Evolutionary conservation across 1,139 yeast genomes (phyloP).

Genomic region (Pichia sp.): DNA sequence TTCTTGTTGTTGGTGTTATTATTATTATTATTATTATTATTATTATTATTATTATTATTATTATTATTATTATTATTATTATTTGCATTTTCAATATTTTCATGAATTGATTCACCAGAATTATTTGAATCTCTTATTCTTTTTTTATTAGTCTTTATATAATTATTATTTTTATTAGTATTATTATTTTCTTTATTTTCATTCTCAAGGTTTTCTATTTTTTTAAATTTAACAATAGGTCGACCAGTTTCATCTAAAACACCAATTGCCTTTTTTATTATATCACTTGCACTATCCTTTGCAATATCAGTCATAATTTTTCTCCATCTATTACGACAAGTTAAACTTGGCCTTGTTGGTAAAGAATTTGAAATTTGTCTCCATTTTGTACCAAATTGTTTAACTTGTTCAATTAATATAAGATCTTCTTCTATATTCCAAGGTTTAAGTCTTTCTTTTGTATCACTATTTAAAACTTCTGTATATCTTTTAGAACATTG

Average conservation of each 20-base stretch:
- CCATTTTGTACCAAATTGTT: conserved; percentile 85
- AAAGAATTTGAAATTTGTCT: conserved; percentile 67
- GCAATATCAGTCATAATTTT: conserved; percentile 74
- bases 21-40: not conserved
- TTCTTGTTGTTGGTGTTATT: not conserved
- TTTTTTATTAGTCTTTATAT: not conserved
- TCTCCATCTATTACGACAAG: conserved; percentile 91
- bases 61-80: not conserved
- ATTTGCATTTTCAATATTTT: not conserved
- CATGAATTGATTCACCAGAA: not conserved
- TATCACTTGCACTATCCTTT: conserved; percentile 45
- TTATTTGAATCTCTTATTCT: conserved; percentile 6
- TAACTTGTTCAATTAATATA: conserved; percentile 56
- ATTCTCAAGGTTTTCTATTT: not conserved
- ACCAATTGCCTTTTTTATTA: conserved; percentile 33
- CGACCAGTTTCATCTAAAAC: conserved; percentile 24
- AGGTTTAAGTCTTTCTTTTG: conserved; percentile 68
- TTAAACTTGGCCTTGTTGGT: conserved; percentile 77
- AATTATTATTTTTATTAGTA: not conserved
- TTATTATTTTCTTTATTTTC: not conserved
- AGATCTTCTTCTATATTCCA: conserved; percentile 82
- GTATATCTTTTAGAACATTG: conserved; percentile 90
- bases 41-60: not conserved
- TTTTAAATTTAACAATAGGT: conserved; percentile 13
- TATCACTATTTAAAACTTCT: conserved; percentile 80